phyloP scores from a whole-genome alignment of 208 protist species.

The Trichomonas gallinae region DNA sequence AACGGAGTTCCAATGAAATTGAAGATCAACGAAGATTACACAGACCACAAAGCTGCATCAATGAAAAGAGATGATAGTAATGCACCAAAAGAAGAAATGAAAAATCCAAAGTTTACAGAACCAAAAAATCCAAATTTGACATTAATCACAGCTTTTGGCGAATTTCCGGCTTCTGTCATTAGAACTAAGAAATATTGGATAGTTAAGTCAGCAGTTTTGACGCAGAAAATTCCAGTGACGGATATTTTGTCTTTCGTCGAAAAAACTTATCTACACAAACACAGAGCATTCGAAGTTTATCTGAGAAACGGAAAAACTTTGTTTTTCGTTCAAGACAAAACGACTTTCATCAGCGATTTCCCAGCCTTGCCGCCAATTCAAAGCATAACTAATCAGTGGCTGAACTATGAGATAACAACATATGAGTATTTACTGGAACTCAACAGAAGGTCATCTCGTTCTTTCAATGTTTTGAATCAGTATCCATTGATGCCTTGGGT shows the following conservation, averaged over 20 bases:
- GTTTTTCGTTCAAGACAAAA: background rate
- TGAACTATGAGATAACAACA: background rate
- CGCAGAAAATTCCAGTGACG: background rate
- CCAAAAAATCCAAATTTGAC: background rate
- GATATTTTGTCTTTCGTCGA: background rate
- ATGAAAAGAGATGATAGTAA: background rate
- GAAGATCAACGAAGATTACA: background rate
- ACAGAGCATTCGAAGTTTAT: background rate
- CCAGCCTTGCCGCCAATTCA: background rate
- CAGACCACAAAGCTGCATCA: background rate
- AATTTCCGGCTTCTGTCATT: background rate
- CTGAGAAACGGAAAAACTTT: background rate
- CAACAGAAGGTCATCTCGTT: background rate
- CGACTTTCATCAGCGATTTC: background rate
- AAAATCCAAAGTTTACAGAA: background rate
- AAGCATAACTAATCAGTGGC: background rate
- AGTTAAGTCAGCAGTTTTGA: background rate
- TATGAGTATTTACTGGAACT: background rate
- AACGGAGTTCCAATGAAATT: background rate
- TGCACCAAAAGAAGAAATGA: background rate
- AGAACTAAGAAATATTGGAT: background rate
- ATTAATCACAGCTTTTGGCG: background rate
- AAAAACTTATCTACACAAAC: background rate
- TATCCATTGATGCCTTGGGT: constrained; percentile 1
- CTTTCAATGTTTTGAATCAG: background rate